Evolutionary conservation across 495 filamentous ascomycete genomes (phyloP).

Genomic region (Penicillium pancosmium): DNA sequence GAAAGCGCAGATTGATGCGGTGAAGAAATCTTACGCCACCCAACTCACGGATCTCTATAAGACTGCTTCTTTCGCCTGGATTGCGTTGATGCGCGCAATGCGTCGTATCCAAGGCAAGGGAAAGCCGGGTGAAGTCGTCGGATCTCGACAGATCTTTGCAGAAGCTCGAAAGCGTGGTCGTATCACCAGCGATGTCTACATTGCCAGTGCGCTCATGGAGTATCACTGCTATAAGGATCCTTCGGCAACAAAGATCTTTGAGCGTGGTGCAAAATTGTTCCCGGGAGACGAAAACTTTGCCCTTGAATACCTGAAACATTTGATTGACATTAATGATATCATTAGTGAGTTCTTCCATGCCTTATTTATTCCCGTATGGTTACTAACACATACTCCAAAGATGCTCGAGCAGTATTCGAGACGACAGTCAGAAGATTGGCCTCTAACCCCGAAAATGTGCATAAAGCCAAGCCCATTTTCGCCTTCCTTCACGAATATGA

Average conservation of each 20-base stretch:
- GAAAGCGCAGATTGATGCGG: constrained; percentile 66
- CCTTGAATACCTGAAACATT: constrained; percentile 91
- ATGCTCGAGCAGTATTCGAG: constrained; percentile 93
- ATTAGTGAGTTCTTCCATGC: constrained; percentile 68
- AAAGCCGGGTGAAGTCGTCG: constrained; percentile 66
- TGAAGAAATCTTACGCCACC: constrained; percentile 66
- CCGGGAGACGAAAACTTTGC: constrained; percentile 90
- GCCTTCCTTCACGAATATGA: constrained; percentile 93
- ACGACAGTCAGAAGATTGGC: constrained; percentile 81
- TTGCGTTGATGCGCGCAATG: constrained; percentile 90
- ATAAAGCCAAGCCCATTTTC: constrained; percentile 82
- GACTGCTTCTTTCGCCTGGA: constrained; percentile 89
- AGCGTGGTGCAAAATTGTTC: constrained; percentile 88
- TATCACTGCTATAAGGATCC: constrained; percentile 94
- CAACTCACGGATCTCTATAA: constrained; percentile 74
- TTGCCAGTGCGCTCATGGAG: constrained; percentile 88
- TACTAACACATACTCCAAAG: constrained; percentile 49
- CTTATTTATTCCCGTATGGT: neutral
- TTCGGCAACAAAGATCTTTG: constrained; percentile 91
- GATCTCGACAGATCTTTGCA: constrained; percentile 80
- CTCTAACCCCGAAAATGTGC: constrained; percentile 67
- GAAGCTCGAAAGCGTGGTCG: constrained; percentile 84
- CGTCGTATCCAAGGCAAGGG: constrained; percentile 94
- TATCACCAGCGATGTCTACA: constrained; percentile 90
- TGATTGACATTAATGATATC: constrained; percentile 86